phyloP scores from a whole-genome alignment of 257 asterid species.

The Voacanga thouarsii region DNA sequence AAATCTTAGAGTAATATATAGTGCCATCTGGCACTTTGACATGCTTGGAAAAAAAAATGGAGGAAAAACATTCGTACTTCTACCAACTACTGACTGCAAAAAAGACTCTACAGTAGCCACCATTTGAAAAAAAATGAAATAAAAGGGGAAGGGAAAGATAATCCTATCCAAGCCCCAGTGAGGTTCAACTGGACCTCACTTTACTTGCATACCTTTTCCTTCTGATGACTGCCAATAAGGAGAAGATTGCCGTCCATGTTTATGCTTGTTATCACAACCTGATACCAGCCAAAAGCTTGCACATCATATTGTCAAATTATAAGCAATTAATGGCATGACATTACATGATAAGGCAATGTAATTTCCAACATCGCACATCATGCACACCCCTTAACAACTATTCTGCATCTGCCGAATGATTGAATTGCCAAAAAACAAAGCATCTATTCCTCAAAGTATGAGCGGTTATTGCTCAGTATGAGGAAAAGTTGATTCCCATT shows the following conservation, averaged over 20 bases:
- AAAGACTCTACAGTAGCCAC: neutral
- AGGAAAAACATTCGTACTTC: neutral
- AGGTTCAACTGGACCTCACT: conserved; percentile 5
- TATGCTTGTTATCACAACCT: conserved; percentile 97
- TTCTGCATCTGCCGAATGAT: neutral
- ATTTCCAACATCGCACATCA: neutral
- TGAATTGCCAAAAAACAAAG: conserved; percentile 4
- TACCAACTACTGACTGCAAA: neutral
- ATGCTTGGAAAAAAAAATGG: too few species aligned
- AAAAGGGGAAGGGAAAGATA: neutral
- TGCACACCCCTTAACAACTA: neutral
- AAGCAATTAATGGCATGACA: neutral
- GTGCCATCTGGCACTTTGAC: neutral
- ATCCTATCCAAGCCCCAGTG: neutral
- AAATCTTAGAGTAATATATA: neutral
- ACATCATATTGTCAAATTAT: neutral
- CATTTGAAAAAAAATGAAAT: neutral
- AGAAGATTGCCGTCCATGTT: conserved; percentile 74
- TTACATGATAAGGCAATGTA: neutral
- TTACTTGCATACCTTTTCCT: conserved; percentile 69
- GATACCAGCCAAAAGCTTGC: conserved; percentile 16
- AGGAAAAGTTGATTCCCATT: neutral
- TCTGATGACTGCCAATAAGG: conserved; percentile 86
- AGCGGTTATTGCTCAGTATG: neutral
- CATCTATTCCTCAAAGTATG: neutral